A percentile compares a stretch with the other conserved stretches of the same genome.
Evolutionary conservation across 768 basidiomycete genomes (phyloP).

Genomic region (Lentinula edodes): DNA sequence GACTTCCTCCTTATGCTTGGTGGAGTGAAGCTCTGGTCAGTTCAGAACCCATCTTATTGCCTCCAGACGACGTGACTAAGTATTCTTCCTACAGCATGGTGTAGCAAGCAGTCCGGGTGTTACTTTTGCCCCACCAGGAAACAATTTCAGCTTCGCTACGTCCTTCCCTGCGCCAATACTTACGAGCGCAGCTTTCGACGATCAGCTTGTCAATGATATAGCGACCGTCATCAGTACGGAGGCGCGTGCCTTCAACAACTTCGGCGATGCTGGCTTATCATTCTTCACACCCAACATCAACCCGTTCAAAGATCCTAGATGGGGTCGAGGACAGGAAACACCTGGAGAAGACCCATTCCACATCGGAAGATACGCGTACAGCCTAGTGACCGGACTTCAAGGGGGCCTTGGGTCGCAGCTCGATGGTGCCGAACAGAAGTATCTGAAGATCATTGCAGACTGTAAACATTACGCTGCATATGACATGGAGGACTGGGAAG

Average conservation of each 20-base stretch:
- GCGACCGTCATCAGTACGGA: conserved; percentile 51
- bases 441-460: conserved; percentile 43
- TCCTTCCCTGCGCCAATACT: conserved; percentile 55
- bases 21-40: conserved; percentile 56
- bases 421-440: conserved; percentile 38
- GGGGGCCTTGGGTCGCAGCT: conserved; percentile 33
- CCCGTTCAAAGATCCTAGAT: conserved; percentile 58
- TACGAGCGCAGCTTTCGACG: conserved; percentile 52
- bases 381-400: conserved; percentile 49
- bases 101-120: conserved; percentile 50
- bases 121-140: conserved; percentile 39
- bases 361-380: conserved; percentile 46
- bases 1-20: conserved; percentile 54
- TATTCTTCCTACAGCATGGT: conserved; percentile 36
- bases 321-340: conserved; percentile 60
- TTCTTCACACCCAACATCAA: conserved; percentile 56
- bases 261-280: conserved; percentile 45
- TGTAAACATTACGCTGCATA: conserved; percentile 62
- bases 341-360: conserved; percentile 58
- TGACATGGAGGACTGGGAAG: conserved; percentile 53
- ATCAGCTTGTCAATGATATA: conserved; percentile 41
- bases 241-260: conserved; percentile 54
- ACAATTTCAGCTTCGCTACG: conserved; percentile 48
- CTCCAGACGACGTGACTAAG: background rate
- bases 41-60: background rate